phyloP scores from a whole-genome alignment of 768 basidiomycete genomes.

The Mycena maculata region DNA sequence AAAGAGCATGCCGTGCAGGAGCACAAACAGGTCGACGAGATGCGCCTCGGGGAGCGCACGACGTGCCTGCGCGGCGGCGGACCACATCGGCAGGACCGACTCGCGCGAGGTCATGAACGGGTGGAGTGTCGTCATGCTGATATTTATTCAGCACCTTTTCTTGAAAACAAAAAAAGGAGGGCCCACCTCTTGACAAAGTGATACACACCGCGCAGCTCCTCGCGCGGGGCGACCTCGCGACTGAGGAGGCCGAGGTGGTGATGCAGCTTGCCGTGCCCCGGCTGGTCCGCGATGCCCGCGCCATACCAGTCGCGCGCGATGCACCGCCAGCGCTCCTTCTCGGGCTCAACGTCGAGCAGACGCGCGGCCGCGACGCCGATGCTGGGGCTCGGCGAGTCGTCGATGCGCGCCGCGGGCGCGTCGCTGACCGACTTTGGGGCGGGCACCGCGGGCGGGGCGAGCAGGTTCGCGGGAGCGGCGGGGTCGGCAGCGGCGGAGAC shows the following conservation, averaged over 20 bases:
- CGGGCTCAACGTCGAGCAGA: constrained; percentile 86
- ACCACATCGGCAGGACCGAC: constrained; percentile 91
- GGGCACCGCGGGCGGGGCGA: constrained; percentile 30
- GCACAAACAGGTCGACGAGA: constrained; percentile 84
- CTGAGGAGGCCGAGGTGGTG: constrained; percentile 93
- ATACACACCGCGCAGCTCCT: constrained; percentile 88
- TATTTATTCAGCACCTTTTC: no score
- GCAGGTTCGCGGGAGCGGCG: constrained; percentile 10
- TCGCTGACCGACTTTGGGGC: constrained; percentile 60
- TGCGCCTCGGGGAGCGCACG: constrained; percentile 82
- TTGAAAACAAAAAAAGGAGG: not conserved
- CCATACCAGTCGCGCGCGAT: constrained; percentile 96
- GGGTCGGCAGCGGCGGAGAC: constrained; percentile 56
- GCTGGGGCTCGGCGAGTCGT: constrained; percentile 76
- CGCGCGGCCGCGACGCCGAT: constrained; percentile 89
- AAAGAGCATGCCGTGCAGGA: constrained; percentile 97
- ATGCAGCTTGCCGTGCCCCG: constrained; percentile 94
- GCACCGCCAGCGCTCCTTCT: constrained; percentile 91
- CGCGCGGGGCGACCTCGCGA: constrained; percentile 76
- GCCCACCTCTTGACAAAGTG: constrained; percentile 94
- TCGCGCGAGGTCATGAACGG: constrained; percentile 91
- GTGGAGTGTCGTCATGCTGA: constrained; percentile 91
- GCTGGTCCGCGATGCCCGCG: constrained; percentile 85
- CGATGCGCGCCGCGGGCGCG: constrained; percentile 64
- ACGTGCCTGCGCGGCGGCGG: constrained; percentile 74